Percentiles rank a stretch among this genome's conserved stretches.
Evolutionary conservation across 495 filamentous ascomycete species (phyloP).

Genomic region (Xylaria venustula): DNA sequence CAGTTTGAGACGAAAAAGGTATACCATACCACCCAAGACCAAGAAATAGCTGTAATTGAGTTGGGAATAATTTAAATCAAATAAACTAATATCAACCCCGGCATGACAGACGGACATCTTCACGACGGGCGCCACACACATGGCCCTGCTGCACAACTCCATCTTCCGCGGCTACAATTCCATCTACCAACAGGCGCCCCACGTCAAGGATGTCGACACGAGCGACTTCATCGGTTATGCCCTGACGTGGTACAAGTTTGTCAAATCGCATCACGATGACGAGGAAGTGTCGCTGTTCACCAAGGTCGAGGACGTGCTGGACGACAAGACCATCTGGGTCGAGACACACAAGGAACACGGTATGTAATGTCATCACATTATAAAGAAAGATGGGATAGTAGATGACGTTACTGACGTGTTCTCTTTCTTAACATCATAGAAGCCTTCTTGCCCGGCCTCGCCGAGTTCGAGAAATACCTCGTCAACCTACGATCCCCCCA

Average conservation of each 20-base stretch:
- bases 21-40: neutral
- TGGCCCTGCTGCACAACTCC: slow-evolving; percentile 59
- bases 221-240: slow-evolving; percentile 52
- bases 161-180: slow-evolving; percentile 60
- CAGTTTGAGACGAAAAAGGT: slow-evolving; percentile 46
- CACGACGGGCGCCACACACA: slow-evolving; percentile 54
- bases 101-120: slow-evolving; percentile 48
- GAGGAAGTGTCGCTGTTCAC: slow-evolving; percentile 53
- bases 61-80: too few species aligned
- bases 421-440: slow-evolving; percentile 26
- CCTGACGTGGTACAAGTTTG: slow-evolving; percentile 51
- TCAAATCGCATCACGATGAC: slow-evolving; percentile 54
- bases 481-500: slow-evolving; percentile 27
- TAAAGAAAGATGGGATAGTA: too few species aligned
- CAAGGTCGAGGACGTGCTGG: slow-evolving; percentile 48
- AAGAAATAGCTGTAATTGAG: too few species aligned
- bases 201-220: slow-evolving; percentile 40
- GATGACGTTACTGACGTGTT: neutral
- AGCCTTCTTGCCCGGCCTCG: slow-evolving; percentile 49
- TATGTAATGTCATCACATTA: too few species aligned
- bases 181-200: slow-evolving; percentile 52
- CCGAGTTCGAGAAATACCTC: slow-evolving; percentile 49
- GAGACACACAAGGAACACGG: slow-evolving; percentile 52
- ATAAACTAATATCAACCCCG: too few species aligned
- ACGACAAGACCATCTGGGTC: slow-evolving; percentile 44